Evolutionary conservation across 1,139 yeast genomes (phyloP).

Genomic region (Casaregolazyma lundiana): DNA sequence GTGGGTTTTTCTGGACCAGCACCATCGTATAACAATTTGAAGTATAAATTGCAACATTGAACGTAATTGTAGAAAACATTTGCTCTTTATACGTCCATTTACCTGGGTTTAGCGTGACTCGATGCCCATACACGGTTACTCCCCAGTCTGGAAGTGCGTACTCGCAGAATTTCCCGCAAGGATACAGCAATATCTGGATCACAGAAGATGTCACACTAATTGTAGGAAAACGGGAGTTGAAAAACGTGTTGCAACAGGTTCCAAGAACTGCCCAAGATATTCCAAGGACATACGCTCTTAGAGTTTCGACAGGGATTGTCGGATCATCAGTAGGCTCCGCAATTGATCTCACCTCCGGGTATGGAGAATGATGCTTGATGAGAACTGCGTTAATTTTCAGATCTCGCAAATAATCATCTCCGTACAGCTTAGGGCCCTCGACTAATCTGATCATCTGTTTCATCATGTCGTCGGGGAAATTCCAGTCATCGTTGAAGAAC

Average conservation of each 20-base stretch:
- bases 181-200: slow-evolving; percentile 55
- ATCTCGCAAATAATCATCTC: slow-evolving; percentile 25
- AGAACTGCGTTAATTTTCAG: slow-evolving; percentile 48
- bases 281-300: slow-evolving; percentile 53
- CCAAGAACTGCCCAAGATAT: slow-evolving; percentile 54
- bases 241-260: slow-evolving; percentile 54
- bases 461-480: slow-evolving; percentile 42
- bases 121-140: slow-evolving; percentile 38
- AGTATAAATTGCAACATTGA: slow-evolving; percentile 19
- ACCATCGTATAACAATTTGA: slow-evolving; percentile 10
- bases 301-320: slow-evolving; percentile 47
- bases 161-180: slow-evolving; percentile 43
- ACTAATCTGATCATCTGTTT: slow-evolving; percentile 28
- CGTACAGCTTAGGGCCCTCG: slow-evolving; percentile 16
- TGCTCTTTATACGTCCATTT: slow-evolving; percentile 70
- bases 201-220: slow-evolving; percentile 45
- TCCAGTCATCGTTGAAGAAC: slow-evolving; percentile 46
- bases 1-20: slow-evolving; percentile 13
- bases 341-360: slow-evolving; percentile 50
- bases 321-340: slow-evolving; percentile 39
- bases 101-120: slow-evolving; percentile 50
- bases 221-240: slow-evolving; percentile 50
- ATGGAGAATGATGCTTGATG: slow-evolving; percentile 53
- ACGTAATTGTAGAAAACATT: slow-evolving; percentile 51
- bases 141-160: slow-evolving; percentile 46